phyloP scores from a whole-genome alignment of 2,329 filamentous ascomycete species.

The Diaporthe caulivora region DNA sequence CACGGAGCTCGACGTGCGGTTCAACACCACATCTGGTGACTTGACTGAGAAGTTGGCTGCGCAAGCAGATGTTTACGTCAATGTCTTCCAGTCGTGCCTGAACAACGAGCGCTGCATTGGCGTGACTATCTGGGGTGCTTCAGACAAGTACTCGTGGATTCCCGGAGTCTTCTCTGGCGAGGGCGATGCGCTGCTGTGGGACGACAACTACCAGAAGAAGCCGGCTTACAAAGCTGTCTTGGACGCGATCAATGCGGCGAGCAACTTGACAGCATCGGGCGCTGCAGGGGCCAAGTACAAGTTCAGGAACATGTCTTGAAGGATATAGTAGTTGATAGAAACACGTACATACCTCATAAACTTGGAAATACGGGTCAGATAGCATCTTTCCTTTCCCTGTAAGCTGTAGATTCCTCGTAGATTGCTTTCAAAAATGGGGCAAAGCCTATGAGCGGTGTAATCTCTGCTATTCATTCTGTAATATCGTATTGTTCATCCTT shows the following conservation, averaged over 20 bases:
- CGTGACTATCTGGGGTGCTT: conserved; percentile 58
- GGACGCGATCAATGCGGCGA: conserved; percentile 6
- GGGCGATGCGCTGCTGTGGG: conserved; percentile 56
- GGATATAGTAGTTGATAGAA: too few species aligned
- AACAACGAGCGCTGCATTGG: conserved; percentile 55
- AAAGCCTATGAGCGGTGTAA: too few species aligned
- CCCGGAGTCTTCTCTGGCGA: conserved; percentile 53
- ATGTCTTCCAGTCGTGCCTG: conserved; percentile 53
- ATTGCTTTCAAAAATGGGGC: too few species aligned
- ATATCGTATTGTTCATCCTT: neutral
- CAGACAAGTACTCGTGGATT: conserved; percentile 52
- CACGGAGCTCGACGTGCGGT: conserved; percentile 65
- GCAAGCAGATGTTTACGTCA: conserved; percentile 62
- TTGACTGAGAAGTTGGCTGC: conserved; percentile 47
- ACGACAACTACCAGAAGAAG: conserved; percentile 53
- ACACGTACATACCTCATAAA: neutral
- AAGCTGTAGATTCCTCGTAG: too few species aligned
- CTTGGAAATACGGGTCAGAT: neutral
- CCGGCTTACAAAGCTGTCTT: conserved; percentile 48
- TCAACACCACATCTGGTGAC: conserved; percentile 49
- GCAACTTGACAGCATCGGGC: neutral
- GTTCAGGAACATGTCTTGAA: neutral
- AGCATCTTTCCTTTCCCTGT: too few species aligned
- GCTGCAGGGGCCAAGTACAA: neutral
- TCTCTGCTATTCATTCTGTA: too few species aligned